Evolutionary conservation across 371 early-diverging fungal species (phyloP), one percentile per base, ranked within the genome.

Genomic region (Massospora cicadina): DNA sequence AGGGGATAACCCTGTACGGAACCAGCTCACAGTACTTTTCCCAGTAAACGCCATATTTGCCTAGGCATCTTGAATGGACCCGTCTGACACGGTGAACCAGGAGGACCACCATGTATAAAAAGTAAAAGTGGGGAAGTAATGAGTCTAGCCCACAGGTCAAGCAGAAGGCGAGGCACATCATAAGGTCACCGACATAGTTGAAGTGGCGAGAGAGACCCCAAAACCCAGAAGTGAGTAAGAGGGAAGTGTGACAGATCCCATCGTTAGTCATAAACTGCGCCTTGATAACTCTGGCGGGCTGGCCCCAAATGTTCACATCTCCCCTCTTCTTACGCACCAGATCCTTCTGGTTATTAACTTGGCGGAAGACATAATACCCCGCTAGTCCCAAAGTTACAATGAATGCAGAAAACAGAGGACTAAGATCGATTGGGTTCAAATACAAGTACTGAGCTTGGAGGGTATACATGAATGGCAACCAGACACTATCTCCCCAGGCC

Each of bases 331-430:
- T 63, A 63, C 89, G 79, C 54, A 80, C 82, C 63, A 81, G 33
- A 71, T 88, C 87, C 75, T 88, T 88, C 68, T 88, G 89, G 76
- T 84, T 71, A 75, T 88, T 88, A 71, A 81, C 84, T n/a, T 77
- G 70, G 54, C 89, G 83, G 81, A 88, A 88, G 68, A 88, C 85
- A 74, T 76, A 82, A 77, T 87, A 88, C 21, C 89, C 89, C 17
- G 68, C 61, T 54, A 78, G 69, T 17, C 87, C 87, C 1, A 84
- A 32, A 32, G 70, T 68, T 32, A 76, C 64, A 55, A 77, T 71
- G 55, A 74, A 25, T 5, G 66, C 55, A 65, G 80, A 80, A 69
- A 72, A 77, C 55, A 73, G 56, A 59, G 68, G 63, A 30, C 75
- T 73, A 65, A 87, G 76, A 71, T 84, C 82, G 64, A 85, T 71